Base-by-base conservation (phyloP, 2,329 filamentous ascomycete genomes). In the Microcyclospora pomicola region DNA sequence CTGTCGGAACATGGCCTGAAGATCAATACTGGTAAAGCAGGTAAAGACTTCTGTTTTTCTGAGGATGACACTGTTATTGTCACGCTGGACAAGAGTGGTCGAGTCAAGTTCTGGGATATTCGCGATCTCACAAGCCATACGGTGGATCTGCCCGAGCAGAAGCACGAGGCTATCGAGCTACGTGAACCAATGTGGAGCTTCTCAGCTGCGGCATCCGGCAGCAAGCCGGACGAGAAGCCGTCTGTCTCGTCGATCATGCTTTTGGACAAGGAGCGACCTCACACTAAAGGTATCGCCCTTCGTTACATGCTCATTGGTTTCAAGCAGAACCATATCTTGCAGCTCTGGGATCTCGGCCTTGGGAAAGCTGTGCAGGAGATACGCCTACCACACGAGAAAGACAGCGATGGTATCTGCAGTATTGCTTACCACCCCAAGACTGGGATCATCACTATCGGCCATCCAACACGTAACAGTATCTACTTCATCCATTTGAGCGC, bases 71-170 rank as follows among this genome's bases (percentile, higher is more conserved):
- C 81, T 2, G 79, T 88, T 31, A 85, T 98, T 49, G 87, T 92
- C 34, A 95, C 88, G 35, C 75, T 98, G 37, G 92, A 98, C 61
- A 98, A 98, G 67, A 88, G 86, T 42, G 92, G 91, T 34, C 80
- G 85, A 44, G 80, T 96, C 64, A 91, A 93, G 62, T 95, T 98
- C 68, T 98, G 91, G 92, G 91, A 98, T 59, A 84, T 96, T 48
- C 82, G 82, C 42, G 76, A 82, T 43, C 71, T 95, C 39, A 80
- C 69, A 6, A 63, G 69, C 36, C 61, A 62, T 27, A 59, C 62
- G 14, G 66, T 64, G 41, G 62, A 67, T 13, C 59, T 60, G 34
- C 57, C 62, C 15, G 51, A 56, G 31, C 48, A 42, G 34, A 62
- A 64, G 36, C 62, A 69, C 35, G 59, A 58, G 15, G 62, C 76